Percentiles rank a stretch among this genome's conserved stretches.
phyloP scores from a whole-genome alignment of 2,329 filamentous ascomycete species.

The Ophiostoma piceae region DNA sequence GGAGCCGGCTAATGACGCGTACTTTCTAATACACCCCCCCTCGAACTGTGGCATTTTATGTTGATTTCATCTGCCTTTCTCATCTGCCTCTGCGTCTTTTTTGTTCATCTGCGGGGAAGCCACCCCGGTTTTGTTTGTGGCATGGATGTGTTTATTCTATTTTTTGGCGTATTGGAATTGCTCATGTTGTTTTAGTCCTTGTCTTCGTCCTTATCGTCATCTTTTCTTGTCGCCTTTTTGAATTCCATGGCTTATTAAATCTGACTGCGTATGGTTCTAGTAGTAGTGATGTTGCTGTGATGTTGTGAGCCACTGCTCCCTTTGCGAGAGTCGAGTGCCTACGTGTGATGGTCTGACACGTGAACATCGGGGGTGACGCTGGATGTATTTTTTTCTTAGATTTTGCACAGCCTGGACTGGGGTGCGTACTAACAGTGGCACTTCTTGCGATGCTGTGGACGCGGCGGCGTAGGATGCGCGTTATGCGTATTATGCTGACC shows the following conservation, averaged over 20 bases:
- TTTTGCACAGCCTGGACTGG: background rate
- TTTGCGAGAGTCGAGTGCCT: background rate
- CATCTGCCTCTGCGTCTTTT: background rate
- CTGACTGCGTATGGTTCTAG: background rate
- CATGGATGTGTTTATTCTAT: slow-evolving; percentile 1
- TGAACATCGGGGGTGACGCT: background rate
- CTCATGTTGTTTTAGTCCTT: slow-evolving; percentile 1
- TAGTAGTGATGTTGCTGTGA: background rate
- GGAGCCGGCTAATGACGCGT: background rate
- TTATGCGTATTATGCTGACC: background rate
- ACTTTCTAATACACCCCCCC: slow-evolving; percentile 14
- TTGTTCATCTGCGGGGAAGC: slow-evolving; percentile 7
- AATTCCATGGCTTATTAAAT: background rate
- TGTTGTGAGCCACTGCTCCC: background rate
- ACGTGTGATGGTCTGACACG: background rate
- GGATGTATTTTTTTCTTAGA: too few species aligned
- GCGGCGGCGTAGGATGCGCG: background rate
- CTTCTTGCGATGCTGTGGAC: background rate
- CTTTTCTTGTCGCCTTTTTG: background rate
- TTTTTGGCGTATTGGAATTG: slow-evolving; percentile 19
- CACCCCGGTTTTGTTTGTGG: slow-evolving; percentile 1
- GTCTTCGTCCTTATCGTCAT: slow-evolving; percentile 2
- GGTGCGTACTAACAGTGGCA: background rate
- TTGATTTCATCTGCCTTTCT: slow-evolving; percentile 12
- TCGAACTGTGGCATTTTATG: slow-evolving; percentile 5